These are phyloP conservation scores for Sextonia rubra DNA, from an alignment of 164 flowering plant genomes.

Conservation along the genomic window DNA sequence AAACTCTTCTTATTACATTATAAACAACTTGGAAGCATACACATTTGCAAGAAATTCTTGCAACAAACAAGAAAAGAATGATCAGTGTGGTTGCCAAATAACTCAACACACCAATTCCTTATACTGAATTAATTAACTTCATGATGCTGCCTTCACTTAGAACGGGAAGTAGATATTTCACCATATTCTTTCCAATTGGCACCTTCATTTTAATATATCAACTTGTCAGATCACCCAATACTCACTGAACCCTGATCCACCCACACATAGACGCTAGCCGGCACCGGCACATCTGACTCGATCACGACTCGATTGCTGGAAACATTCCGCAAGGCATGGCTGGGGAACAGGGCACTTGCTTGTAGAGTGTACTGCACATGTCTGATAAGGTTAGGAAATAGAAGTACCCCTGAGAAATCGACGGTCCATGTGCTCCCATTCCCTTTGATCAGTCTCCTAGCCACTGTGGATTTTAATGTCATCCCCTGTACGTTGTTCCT, in stretches of 20 bases:
- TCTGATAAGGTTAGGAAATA: constrained; percentile 12
- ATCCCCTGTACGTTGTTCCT: constrained; percentile 17
- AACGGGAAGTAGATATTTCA: background rate
- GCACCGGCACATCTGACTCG: constrained; percentile 44
- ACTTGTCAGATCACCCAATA: constrained; percentile 4
- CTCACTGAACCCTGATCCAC: constrained; percentile 52
- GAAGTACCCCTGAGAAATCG: constrained; percentile 14
- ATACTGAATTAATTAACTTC: background rate
- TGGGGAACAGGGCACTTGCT: constrained; percentile 34
- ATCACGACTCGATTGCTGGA: constrained; percentile 56
- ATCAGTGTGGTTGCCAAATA: background rate
- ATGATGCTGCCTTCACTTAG: background rate
- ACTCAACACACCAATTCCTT: background rate
- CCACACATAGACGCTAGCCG: constrained; percentile 47
- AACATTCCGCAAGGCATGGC: constrained; percentile 50
- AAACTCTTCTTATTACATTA: too few species aligned
- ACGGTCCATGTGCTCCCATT: constrained; percentile 10
- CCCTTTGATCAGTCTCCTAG: background rate
- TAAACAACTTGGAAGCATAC: background rate
- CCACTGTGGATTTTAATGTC: constrained; percentile 13
- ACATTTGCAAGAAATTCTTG: too few species aligned
- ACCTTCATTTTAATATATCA: background rate
- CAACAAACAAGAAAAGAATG: background rate
- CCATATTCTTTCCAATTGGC: background rate
- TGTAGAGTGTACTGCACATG: constrained; percentile 15